Evolutionary conservation across 805 yeast species (phyloP).

Genomic region (Metschnikowia orientalis): DNA sequence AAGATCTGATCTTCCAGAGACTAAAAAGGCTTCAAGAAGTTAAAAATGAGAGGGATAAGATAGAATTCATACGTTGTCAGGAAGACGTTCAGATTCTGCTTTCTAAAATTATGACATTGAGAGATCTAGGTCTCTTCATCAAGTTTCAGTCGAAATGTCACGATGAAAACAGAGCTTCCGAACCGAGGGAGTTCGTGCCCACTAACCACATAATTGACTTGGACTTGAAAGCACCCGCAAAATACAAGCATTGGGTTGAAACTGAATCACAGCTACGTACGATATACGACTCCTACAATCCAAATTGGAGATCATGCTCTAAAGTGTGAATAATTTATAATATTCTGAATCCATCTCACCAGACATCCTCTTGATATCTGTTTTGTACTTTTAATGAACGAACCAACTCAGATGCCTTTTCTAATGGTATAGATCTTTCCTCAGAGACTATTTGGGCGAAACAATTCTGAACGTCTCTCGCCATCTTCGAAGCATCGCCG

Average conservation of each 20-base stretch:
- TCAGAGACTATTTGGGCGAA: conserved; percentile 58
- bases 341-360: conserved; percentile 45
- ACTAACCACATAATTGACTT: too few relatives aligned
- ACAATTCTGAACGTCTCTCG: conserved; percentile 81
- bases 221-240: conserved; percentile 43
- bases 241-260: conserved; percentile 43
- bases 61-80: conserved; percentile 27
- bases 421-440: conserved; percentile 59
- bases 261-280: conserved; percentile 34
- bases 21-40: conserved; percentile 33
- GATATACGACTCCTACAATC: conserved; percentile 7
- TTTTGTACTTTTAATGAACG: conserved; percentile 78
- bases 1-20: conserved; percentile 24
- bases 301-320: conserved; percentile 6
- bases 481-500: conserved; percentile 96
- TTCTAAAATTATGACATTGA: conserved; percentile 45
- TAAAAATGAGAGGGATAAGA: conserved; percentile 28
- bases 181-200: too few relatives aligned
- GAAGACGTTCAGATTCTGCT: conserved; percentile 38
- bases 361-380: conserved; percentile 94
- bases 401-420: conserved; percentile 70
- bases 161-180: too few relatives aligned
- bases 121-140: conserved; percentile 54
- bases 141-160: conserved; percentile 33
- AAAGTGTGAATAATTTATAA: not conserved